Base-by-base conservation (phyloP, 1,284 basidiomycete genomes). In the Takashimella tepidaria region DNA sequence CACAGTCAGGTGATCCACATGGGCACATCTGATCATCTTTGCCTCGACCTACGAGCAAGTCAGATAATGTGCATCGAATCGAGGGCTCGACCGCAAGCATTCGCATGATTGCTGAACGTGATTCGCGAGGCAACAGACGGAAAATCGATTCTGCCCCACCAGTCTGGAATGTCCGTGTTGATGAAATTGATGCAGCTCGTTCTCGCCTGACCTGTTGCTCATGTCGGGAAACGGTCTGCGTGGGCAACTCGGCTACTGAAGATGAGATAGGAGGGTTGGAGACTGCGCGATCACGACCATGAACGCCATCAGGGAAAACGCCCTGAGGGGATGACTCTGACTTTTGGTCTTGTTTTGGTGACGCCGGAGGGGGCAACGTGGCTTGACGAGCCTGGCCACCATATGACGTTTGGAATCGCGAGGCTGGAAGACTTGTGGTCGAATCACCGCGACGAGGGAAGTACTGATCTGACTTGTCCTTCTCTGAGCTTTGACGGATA, bases 71-170 rank as follows among this genome's bases (percentile, higher is more conserved):
- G 73, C 91, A 96, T 37, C 96, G 85, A 51, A 87, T 83, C 8
- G 81, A 79, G 1, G 93, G 90, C 72, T 98, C 92, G 51, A 98
- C 83, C 57, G 85, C 87, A 65, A 98, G 81, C 96, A 98, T 98
- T 51, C 93, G 84, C 57, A 91, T 87, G 51, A 98, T 80, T 10
- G 89, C 91, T 13, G 85, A 81, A 42, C 92, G 83, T 16, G 89
- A 86, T 77, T 98, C 95, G 55, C 95, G 86, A 4, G 95, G 95
- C 20, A 98, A 80, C 5, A 98, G 80, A n/a, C 92, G 84, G 82
- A 98, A 98, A 70, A 98, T 96, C 26, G 89, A 92, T 75, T 98
- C 95, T n/a, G 90, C 87, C 6, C 89, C 89, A 42, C 87, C 89
- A 8, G 78, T 81, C 72, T 87, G 81, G 81, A 85, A 87, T n/a